Percentiles rank a stretch among this genome's conserved stretches.
Conservation (phyloP, 768 basidiomycete genomes). For the Naganishia vaughanmartiniae region DNA sequence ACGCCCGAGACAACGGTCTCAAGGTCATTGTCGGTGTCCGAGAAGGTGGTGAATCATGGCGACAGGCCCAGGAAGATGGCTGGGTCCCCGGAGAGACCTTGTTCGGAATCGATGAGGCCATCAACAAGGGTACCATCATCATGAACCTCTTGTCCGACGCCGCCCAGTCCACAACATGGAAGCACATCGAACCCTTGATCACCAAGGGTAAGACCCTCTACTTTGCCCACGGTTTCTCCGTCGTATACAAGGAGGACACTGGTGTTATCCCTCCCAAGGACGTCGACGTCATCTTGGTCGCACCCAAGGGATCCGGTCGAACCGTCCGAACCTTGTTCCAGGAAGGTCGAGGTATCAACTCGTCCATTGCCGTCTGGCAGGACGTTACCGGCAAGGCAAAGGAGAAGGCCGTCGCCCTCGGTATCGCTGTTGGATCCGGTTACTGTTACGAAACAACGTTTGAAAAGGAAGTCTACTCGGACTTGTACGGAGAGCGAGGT, state of each 20-base stretch:
- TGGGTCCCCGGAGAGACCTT: conserved; percentile 98
- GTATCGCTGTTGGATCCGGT: conserved; percentile 86
- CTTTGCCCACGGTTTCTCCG: conserved; percentile 99
- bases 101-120: conserved; percentile 97
- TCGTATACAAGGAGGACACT: conserved; percentile 97
- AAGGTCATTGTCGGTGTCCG: conserved; percentile 99
- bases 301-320: conserved; percentile 96
- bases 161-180: conserved; percentile 97
- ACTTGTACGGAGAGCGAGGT: conserved; percentile 99
- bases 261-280: conserved; percentile 85
- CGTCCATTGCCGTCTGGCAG: conserved; percentile 90
- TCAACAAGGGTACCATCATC: conserved; percentile 92
- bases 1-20: conserved; percentile 97
- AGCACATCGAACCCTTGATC: conserved; percentile 81
- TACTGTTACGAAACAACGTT: conserved; percentile 99
- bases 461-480: conserved; percentile 98
- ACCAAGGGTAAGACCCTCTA: conserved; percentile 99
- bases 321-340: conserved; percentile 99
- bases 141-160: conserved; percentile 99
- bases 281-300: conserved; percentile 98
- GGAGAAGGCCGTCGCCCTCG: conserved; percentile 93
- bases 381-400: conserved; percentile 96
- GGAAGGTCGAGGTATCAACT: conserved; percentile 80
- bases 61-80: conserved; percentile 88
- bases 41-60: conserved; percentile 94